Evolutionary conservation across 192 early-diverging fungal genomes (phyloP), one percentile per base, ranked within the genome.

Genomic region (Rhizoclosmatium sp.): DNA sequence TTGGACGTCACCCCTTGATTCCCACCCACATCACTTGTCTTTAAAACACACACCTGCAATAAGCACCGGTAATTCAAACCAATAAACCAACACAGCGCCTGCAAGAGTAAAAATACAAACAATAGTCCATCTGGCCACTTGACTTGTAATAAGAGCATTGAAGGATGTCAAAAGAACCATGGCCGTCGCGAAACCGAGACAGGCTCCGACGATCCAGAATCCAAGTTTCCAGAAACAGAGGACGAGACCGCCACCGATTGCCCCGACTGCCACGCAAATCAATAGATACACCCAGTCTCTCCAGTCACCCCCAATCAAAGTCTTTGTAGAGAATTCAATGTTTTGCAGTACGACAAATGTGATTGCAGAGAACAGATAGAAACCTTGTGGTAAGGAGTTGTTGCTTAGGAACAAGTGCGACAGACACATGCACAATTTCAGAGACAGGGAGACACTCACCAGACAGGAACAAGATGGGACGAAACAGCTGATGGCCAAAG

Each of bases 61-160:
- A 42, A 71, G 51, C 5, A 71, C 69, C 65, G 65, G 61, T 76
- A 85, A 31, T 60, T 64, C 86, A 62, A 82, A 31, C 7, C 82
- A 58, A 47, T 81, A 79, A 10, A 87, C 75, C 0, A 82, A 44
- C 47, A 85, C 40, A 0, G 42, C 69, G 56, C 7, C 7, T n/a
- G 40, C 46, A 19, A 71, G 4, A 39, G 51, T 39, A 16, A 7
- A 56, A 5, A 71, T 49, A 16, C 14, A n/a, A 21, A 39, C 21
- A 71, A 71, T 10, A 16, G 56, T 56, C 69, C 69, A 71, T 4
- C 69, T 5, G 14, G 5, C 69, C 1, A 56, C 4, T 14, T 5
- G 4, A 23, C 49, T 56, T 16, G 51, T 56, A 49, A 71, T 10
- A n/a, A 71, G 16, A 42, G 4, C 40, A 10, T 56, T 4, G 23